Evolutionary conservation across 1,284 basidiomycete genomes (phyloP), one percentile per base, ranked within the genome.

Genomic region (Anthracocystis setariae): DNA sequence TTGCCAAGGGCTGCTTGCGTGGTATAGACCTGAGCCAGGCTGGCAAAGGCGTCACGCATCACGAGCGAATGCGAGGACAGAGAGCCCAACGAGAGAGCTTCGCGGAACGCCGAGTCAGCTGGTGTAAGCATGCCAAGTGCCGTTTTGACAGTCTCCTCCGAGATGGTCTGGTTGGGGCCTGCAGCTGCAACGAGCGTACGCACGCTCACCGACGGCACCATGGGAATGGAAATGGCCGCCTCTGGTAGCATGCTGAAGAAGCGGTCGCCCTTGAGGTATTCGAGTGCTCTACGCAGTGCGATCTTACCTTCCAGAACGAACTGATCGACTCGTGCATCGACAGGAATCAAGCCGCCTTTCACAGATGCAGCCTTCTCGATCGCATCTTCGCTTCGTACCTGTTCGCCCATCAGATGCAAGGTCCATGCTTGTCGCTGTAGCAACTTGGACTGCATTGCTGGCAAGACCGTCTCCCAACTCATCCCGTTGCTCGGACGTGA

Each of bases 201-300:
- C 20, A 64, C 55, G 38, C 64, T 67, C 42, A 65, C 47, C 5
- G 68, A 67, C 1, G 64, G 67, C 10, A 69, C 61, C 74, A 74
- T 74, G 9, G 78, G 78, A 24, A 79, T 56, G 8, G 73, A 77
- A 18, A 76, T 63, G 35, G 78, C 76, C 8, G 72, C 64, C 37
- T 81, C 79, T 7, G 79, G 72, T 15, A 81, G 68, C 67, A 77
- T 66, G 56, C 74, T 76, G 53, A 73, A 71, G 24, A 78, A 64
- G 46, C 69, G 72, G 45, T 81, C 78, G 15, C 38, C 54, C 32
- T 71, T 59, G 39, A 81, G 64, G 44, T 67, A 56, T 7, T 71
- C 51, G n/a, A 71, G 58, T 8, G 71, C 60, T 33, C 62, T 55
- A 12, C 68, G 53, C 21, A 77, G 40, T 5, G 74, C 58, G 37